These are phyloP conservation scores for Eimeria maxima DNA, from an alignment of 169 alveolate species.

Conservation along the genomic window DNA sequence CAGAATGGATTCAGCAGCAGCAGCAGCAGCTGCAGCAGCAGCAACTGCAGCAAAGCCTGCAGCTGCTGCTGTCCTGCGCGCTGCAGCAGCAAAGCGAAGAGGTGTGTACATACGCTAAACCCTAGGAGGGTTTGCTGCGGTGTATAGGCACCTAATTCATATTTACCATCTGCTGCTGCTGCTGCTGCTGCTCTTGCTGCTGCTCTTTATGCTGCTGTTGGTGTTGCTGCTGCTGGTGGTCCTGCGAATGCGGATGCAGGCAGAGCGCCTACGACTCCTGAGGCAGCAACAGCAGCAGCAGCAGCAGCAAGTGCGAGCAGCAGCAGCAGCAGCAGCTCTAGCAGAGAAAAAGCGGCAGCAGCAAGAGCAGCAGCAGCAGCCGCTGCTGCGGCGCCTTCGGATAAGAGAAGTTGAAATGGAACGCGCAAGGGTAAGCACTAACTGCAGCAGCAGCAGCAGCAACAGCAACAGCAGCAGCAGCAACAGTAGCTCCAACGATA, in stretches of 20 bases:
- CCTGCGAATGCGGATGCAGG: background rate
- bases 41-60: background rate
- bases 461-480: constrained; percentile 17
- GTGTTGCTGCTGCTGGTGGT: background rate
- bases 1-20: background rate
- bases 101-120: background rate
- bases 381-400: background rate
- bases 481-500: background rate
- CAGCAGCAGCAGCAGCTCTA: constrained; percentile 25
- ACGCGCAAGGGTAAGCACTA: background rate
- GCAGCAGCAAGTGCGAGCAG: constrained; percentile 22
- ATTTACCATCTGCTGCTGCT: background rate
- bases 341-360: background rate
- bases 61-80: background rate
- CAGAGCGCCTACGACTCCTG: constrained; percentile 24
- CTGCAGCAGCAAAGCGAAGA: background rate
- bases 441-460: background rate
- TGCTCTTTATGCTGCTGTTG: background rate
- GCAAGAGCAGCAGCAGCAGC: background rate
- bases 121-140: background rate
- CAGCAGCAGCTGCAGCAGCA: constrained; percentile 28
- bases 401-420: background rate
- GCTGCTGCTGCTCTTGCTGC: background rate
- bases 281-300: constrained; percentile 19
- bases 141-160: background rate